Base-by-base conservation (phyloP, 345 rosid species). In the Populus pruinosa region DNA sequence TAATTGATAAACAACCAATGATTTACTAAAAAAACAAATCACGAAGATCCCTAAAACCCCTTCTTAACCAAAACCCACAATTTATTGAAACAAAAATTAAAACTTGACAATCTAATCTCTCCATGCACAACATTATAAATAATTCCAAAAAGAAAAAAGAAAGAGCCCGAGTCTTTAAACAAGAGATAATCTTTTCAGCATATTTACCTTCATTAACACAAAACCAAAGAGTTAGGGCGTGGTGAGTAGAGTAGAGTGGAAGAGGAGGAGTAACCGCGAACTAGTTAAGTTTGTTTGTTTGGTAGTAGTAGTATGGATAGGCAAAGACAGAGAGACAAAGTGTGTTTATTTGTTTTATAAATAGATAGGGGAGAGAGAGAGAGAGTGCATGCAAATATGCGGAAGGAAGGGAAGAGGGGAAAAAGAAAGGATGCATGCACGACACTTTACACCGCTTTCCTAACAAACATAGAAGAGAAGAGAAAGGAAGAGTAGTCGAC, bases 21-120 rank as follows among this genome's bases (percentile, higher is more conserved):
- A 56, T 9, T 25, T 9, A 1, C 63, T 10, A 56, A 43, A 53
- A 68, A 17, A 53, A 69, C 23, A 56, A 53, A 31, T 59, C 70
- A 76, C 33, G 76, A 31, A 63, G 35, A 62, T 8, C 47, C 71
- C 29, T 4, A n/a, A 79, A 79, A 33, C 49, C 36, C 78, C 67
- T 20, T 72, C 31, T 23, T 27, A 18, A 65, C 41, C 39, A 43
- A 74, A 62, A 74, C 56, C 76, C 63, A 56, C 63, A 56, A 56
- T 56, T 56, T 23, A 59, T 59, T 59, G 63, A 59, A 59, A 59
- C 63, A 59, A 9, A 23, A 59, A 59, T 59, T 25, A 59, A n/a
- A n/a, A 59, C 16, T 59, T 59, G 63, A 1, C 29, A 23, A n/a
- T 59, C 63, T 59, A 59, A 59, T n/a, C 63, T n/a, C 63, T n/a